These are phyloP conservation scores for Trichoderma sp. DNA, from an alignment of 2,329 filamentous ascomycete genomes.

Conservation along the genomic window DNA sequence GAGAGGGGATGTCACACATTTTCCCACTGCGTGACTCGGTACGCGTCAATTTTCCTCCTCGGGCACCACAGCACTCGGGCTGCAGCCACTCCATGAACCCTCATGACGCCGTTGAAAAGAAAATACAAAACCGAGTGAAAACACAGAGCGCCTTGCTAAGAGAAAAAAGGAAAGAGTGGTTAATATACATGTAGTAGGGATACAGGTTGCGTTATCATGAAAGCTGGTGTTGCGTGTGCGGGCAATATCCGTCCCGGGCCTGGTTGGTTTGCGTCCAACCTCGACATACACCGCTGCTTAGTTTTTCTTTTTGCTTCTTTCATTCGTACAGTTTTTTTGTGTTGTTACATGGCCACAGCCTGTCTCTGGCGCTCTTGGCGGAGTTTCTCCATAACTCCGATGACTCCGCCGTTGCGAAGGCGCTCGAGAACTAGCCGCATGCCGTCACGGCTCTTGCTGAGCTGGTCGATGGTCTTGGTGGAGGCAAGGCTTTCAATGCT, in stretches of 20 bases:
- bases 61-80: conserved; percentile 20
- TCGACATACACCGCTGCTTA: not conserved
- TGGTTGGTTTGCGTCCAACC: not conserved
- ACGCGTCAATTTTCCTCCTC: conserved; percentile 24
- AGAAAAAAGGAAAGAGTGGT: conserved; percentile 29
- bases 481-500: conserved; percentile 78
- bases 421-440: conserved; percentile 80
- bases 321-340: not conserved
- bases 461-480: conserved; percentile 71
- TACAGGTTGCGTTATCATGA: conserved; percentile 25
- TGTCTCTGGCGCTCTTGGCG: conserved; percentile 43
- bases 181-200: conserved; percentile 32
- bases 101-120: conserved; percentile 9
- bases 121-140: conserved; percentile 23
- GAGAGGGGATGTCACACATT: conserved; percentile 41
- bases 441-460: conserved; percentile 77
- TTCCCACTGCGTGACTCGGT: conserved; percentile 27
- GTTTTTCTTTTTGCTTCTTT: not conserved
- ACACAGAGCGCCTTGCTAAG: conserved; percentile 38
- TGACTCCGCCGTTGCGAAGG: conserved; percentile 56
- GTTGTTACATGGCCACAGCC: conserved; percentile 17
- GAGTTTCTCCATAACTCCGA: conserved; percentile 56
- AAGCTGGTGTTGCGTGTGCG: not conserved
- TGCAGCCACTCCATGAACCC: conserved; percentile 12
- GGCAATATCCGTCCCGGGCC: conserved; percentile 5